A percentile compares a stretch with the other conserved stretches of the same genome.
These are phyloP conservation scores for Nothophytophthora sp. DNA, from an alignment of 352 stramenopile species.

Conservation along the genomic window DNA sequence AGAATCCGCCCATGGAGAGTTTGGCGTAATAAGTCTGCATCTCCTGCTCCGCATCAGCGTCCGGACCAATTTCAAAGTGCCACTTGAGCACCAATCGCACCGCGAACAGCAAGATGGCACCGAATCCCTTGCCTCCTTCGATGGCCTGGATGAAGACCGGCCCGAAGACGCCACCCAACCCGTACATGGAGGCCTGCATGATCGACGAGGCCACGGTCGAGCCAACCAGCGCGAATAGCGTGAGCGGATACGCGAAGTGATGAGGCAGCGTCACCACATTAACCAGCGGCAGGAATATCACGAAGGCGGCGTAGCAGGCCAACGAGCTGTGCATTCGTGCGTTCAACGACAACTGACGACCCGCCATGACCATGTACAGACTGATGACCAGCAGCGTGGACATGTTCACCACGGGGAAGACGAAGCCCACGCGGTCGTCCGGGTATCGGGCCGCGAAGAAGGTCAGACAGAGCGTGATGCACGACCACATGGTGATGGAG, in stretches of 20 bases:
- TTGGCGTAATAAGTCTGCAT: slow-evolving; percentile 20
- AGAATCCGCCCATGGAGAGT: slow-evolving; percentile 71
- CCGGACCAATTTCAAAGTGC: slow-evolving; percentile 29
- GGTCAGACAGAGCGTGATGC: slow-evolving; percentile 75
- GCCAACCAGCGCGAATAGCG: slow-evolving; percentile 58
- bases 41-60: not conserved
- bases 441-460: slow-evolving; percentile 71
- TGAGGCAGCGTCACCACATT: slow-evolving; percentile 58
- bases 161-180: slow-evolving; percentile 77
- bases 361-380: slow-evolving; percentile 80
- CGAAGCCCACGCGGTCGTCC: slow-evolving; percentile 64
- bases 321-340: slow-evolving; percentile 58
- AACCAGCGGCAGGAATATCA: slow-evolving; percentile 55
- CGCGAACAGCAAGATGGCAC: slow-evolving; percentile 69
- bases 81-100: slow-evolving; percentile 65
- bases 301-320: slow-evolving; percentile 50
- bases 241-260: slow-evolving; percentile 53
- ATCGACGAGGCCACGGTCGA: slow-evolving; percentile 70
- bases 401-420: slow-evolving; percentile 87
- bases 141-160: slow-evolving; percentile 78
- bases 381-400: slow-evolving; percentile 77
- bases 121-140: slow-evolving; percentile 77
- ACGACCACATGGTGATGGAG: slow-evolving; percentile 76
- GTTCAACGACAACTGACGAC: slow-evolving; percentile 61
- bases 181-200: slow-evolving; percentile 75